Conservation (phyloP, 2,329 filamentous ascomycete species). For the Paracoccidioides lutzii region DNA sequence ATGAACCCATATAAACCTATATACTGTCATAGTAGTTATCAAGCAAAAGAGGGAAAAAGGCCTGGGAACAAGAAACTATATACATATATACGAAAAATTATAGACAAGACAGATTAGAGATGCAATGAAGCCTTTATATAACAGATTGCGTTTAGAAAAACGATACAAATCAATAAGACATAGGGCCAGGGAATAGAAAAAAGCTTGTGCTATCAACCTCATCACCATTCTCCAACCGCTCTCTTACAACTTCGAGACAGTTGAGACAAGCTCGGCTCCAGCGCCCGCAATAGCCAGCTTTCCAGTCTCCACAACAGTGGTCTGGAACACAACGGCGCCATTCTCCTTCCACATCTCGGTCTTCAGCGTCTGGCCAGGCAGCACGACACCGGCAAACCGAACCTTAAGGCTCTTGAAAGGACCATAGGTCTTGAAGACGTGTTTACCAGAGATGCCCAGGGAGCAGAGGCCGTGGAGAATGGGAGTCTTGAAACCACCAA, state of each 20-base stretch:
- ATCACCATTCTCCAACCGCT: not conserved
- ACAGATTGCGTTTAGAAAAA: not conserved
- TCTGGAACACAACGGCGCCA: slow-evolving; percentile 68
- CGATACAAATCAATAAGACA: not conserved
- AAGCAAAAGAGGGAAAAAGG: not conserved
- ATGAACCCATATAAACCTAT: no score
- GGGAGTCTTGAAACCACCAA: slow-evolving; percentile 85
- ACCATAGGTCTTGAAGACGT: slow-evolving; percentile 73
- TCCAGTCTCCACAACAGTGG: slow-evolving; percentile 81
- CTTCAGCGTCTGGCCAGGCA: slow-evolving; percentile 77
- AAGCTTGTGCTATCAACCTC: not conserved
- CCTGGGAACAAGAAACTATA: not conserved
- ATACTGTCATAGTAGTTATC: no score
- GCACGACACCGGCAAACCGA: slow-evolving; percentile 70
- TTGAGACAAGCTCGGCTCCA: slow-evolving; percentile 51
- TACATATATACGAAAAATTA: not conserved
- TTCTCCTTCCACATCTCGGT: slow-evolving; percentile 94
- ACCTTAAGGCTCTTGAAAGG: slow-evolving; percentile 85
- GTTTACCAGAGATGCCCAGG: slow-evolving; percentile 84
- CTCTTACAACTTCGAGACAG: slow-evolving; percentile 8
- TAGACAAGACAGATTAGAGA: not conserved
- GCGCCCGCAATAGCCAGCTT: slow-evolving; percentile 75
- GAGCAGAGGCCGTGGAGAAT: slow-evolving; percentile 96
- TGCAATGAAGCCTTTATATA: not conserved
- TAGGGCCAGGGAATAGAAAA: not conserved